phyloP scores from a whole-genome alignment of 2,329 filamentous ascomycete species.

The Clonostachys rhizophaga region DNA sequence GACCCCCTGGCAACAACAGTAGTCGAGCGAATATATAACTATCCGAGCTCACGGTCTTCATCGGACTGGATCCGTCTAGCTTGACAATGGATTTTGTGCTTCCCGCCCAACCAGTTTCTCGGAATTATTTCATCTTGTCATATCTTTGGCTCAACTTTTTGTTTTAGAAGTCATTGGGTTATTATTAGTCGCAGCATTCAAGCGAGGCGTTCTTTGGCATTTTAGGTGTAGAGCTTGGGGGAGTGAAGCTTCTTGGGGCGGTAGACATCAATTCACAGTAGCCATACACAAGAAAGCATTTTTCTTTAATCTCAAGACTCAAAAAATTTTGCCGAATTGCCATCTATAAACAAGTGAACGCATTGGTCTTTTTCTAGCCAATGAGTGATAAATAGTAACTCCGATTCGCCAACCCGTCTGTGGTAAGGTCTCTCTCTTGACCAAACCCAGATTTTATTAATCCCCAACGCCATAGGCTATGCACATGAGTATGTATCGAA shows the following conservation, averaged over 20 bases:
- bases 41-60: no score
- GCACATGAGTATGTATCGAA: not conserved
- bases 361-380: not conserved
- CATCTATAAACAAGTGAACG: no score
- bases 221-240: not conserved
- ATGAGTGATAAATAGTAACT: not conserved
- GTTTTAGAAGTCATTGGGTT: not conserved
- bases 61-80: no score
- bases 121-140: not conserved
- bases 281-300: no score
- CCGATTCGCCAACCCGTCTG: not conserved
- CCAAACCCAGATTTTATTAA: conserved; percentile 1
- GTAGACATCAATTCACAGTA: not conserved
- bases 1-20: conserved; percentile 54
- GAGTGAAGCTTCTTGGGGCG: not conserved
- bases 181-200: not conserved
- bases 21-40: no score
- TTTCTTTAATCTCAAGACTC: no score
- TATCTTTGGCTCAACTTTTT: not conserved
- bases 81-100: not conserved
- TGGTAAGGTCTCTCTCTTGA: not conserved
- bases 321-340: no score
- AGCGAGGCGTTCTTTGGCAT: not conserved
- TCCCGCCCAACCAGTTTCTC: not conserved
- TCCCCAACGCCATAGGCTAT: conserved; percentile 1